phyloP scores from a whole-genome alignment of 2,329 filamentous ascomycete species.

The Hymenoscyphus salicellus region DNA sequence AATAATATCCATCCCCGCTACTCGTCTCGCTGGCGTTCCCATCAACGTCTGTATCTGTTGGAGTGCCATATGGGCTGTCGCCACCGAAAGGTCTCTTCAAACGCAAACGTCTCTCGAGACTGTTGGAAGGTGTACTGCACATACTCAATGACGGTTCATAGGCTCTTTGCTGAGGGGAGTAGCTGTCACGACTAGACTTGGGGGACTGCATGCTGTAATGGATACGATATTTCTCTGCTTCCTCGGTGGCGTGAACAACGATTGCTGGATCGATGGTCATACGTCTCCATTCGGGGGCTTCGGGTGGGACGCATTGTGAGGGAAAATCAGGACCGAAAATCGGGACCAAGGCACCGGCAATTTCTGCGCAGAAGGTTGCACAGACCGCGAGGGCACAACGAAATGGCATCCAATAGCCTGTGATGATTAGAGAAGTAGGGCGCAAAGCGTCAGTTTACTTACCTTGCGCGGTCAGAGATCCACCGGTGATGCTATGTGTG shows the following conservation, averaged over 20 bases:
- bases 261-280: conserved; percentile 64
- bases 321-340: conserved; percentile 86
- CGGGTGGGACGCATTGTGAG: conserved; percentile 62
- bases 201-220: conserved; percentile 27
- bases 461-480: conserved; percentile 88
- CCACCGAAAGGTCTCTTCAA: conserved; percentile 37
- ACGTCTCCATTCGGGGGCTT: conserved; percentile 60
- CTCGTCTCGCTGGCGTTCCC: conserved; percentile 27
- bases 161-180: conserved; percentile 31
- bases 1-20: conserved; percentile 29
- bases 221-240: conserved; percentile 46
- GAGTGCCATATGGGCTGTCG: conserved; percentile 41
- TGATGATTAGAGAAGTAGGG: conserved; percentile 18
- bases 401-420: conserved; percentile 97
- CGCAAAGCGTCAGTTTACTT: conserved; percentile 22
- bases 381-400: conserved; percentile 81
- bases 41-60: conserved; percentile 42
- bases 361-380: conserved; percentile 81
- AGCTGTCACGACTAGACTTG: conserved; percentile 29
- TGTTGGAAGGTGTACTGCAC: conserved; percentile 20
- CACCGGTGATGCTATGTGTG: conserved; percentile 90
- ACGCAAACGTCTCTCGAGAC: conserved; percentile 28
- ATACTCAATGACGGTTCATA: conserved; percentile 19
- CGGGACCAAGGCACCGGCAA: conserved; percentile 82
- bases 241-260: conserved; percentile 50